These are phyloP conservation scores for Domatiomyces globalis DNA, from an alignment of 2,329 filamentous ascomycete species.

Conservation along the genomic window DNA sequence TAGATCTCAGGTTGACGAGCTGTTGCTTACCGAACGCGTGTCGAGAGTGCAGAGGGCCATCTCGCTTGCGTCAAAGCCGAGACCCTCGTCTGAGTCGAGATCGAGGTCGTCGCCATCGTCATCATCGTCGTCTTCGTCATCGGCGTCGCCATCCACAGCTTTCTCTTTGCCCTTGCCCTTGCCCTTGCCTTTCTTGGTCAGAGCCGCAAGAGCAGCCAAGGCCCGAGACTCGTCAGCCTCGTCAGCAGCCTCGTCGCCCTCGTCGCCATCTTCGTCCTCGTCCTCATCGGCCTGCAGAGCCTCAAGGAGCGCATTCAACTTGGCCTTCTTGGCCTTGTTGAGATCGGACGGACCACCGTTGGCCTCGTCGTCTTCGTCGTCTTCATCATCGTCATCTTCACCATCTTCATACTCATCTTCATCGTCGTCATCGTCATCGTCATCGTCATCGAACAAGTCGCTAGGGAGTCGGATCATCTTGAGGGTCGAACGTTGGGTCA, in stretches of 20 bases:
- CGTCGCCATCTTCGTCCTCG: slow-evolving; percentile 61
- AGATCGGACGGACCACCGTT: slow-evolving; percentile 62
- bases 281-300: slow-evolving; percentile 57
- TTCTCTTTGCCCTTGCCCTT: slow-evolving; percentile 47
- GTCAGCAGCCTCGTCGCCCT: slow-evolving; percentile 59
- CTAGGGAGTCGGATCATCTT: slow-evolving; percentile 69
- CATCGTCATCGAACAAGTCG: slow-evolving; percentile 40
- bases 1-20: background rate
- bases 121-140: slow-evolving; percentile 37
- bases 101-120: slow-evolving; percentile 45
- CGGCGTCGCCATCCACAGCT: slow-evolving; percentile 49
- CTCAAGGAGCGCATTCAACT: slow-evolving; percentile 60
- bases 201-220: slow-evolving; percentile 34
- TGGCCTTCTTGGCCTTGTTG: slow-evolving; percentile 74
- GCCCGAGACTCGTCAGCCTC: slow-evolving; percentile 48
- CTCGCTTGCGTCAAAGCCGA: slow-evolving; percentile 62
- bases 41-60: slow-evolving; percentile 93
- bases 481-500: slow-evolving; percentile 62
- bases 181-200: slow-evolving; percentile 40
- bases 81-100: slow-evolving; percentile 22
- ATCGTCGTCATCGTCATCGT: slow-evolving; percentile 42
- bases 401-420: slow-evolving; percentile 54
- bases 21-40: slow-evolving; percentile 60
- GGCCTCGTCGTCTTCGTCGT: slow-evolving; percentile 42
- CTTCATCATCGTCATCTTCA: slow-evolving; percentile 34